phyloP scores from a whole-genome alignment of 345 rosid genomes.

The Brassica incana region DNA sequence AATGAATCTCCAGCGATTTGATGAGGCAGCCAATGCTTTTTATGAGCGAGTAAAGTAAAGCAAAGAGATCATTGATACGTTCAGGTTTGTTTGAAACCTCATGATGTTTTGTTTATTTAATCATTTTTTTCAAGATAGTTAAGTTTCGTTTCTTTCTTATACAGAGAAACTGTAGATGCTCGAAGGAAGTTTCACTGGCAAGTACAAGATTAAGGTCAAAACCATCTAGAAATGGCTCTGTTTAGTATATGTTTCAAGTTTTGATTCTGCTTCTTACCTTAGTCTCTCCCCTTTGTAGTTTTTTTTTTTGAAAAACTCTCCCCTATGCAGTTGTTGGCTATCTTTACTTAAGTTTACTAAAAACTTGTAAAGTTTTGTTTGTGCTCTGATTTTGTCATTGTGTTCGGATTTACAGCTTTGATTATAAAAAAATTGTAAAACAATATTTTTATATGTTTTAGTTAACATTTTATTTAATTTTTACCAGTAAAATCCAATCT shows the following conservation, averaged over 20 bases:
- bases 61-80: too few relatives aligned
- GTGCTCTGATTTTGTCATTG: slow-evolving; percentile 8
- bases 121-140: too few relatives aligned
- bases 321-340: background rate
- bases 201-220: too few relatives aligned
- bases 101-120: too few relatives aligned
- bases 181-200: too few relatives aligned
- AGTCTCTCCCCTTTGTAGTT: background rate
- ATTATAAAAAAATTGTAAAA: background rate
- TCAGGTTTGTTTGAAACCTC: too few relatives aligned
- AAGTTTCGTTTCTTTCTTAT: too few relatives aligned
- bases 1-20: too few relatives aligned
- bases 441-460: background rate
- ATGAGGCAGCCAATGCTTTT: too few relatives aligned
- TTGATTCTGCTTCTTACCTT: slow-evolving; percentile 24
- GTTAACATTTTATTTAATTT: background rate
- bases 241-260: background rate
- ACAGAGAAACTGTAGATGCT: too few relatives aligned
- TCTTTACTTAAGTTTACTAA: background rate
- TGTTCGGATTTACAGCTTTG: background rate
- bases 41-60: too few relatives aligned
- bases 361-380: slow-evolving; percentile 12
- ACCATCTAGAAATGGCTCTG: too few relatives aligned
- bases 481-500: background rate
- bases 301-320: background rate